Percentiles rank a stretch among this genome's conserved stretches.
phyloP scores from a whole-genome alignment of 139 green algal species.

The Ettlia oleoabundans region DNA sequence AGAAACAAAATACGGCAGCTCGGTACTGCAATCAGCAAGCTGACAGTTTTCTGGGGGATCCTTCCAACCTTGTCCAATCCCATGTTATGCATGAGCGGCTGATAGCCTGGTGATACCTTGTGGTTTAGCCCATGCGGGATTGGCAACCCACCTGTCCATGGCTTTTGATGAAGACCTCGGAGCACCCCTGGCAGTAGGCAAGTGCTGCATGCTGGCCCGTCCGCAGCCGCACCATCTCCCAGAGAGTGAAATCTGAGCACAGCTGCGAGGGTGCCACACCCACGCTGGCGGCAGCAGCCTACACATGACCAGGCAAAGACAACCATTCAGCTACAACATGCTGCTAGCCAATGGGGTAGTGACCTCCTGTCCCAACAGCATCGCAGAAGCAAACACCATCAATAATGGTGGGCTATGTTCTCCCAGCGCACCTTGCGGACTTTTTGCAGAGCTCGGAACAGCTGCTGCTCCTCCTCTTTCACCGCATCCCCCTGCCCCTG shows the following conservation, averaged over 20 bases:
- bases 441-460: conserved; percentile 20
- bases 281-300: not conserved
- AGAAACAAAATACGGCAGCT: too few relatives aligned
- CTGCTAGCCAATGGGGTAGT: too few relatives aligned
- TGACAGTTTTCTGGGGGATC: too few relatives aligned
- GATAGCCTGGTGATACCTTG: too few relatives aligned
- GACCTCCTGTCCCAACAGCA: too few relatives aligned
- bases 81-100: too few relatives aligned
- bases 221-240: conserved; percentile 36
- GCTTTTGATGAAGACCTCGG: conserved; percentile 5
- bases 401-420: not conserved
- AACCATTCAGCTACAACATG: too few relatives aligned
- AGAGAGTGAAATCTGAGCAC: conserved; percentile 29
- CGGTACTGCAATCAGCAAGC: too few relatives aligned
- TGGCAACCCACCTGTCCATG: conserved; percentile 5
- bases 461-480: conserved; percentile 21
- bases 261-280: conserved; percentile 38
- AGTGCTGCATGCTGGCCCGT: conserved; percentile 6
- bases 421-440: conserved; percentile 29
- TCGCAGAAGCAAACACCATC: not conserved
- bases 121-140: too few relatives aligned
- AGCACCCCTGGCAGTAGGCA: conserved; percentile 25
- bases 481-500: not conserved
- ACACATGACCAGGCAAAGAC: not conserved
- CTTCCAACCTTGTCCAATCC: too few relatives aligned